Evolutionary conservation across 192 early-diverging fungal genomes (phyloP).

Genomic region (Backusella circina): DNA sequence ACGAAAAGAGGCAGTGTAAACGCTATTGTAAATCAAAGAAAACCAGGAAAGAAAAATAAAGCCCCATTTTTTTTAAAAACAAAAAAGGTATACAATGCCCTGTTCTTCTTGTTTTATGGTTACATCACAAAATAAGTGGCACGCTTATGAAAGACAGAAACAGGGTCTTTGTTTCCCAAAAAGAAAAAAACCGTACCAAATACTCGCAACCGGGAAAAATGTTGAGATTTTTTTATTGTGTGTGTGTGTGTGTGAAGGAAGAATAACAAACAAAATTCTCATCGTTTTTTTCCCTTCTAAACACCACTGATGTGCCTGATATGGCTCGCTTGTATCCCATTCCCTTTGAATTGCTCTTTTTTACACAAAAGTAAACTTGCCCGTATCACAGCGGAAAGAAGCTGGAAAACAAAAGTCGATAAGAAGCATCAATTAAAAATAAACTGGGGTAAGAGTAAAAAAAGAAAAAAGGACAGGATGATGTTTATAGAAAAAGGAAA

Average conservation of each 20-base stretch:
- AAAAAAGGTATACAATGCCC: background rate
- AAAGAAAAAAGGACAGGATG: background rate
- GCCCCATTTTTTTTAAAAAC: background rate
- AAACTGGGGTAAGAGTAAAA: background rate
- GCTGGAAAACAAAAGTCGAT: background rate
- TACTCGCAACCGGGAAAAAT: background rate
- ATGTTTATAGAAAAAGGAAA: background rate
- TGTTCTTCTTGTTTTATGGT: background rate
- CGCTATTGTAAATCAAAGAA: background rate
- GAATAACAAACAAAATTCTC: background rate
- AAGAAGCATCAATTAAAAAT: background rate
- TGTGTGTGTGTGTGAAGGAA: background rate
- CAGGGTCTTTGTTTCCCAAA: background rate
- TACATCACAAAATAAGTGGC: background rate
- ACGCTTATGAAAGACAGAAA: background rate
- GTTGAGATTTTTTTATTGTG: background rate
- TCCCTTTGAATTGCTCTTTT: background rate
- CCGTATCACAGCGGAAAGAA: background rate
- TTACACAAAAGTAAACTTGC: background rate
- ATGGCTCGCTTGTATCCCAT: background rate
- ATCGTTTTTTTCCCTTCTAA: background rate
- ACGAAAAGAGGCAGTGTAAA: background rate
- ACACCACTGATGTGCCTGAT: background rate
- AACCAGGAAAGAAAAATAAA: background rate
- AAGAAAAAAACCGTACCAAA: background rate